phyloP scores from a whole-genome alignment of 106 monocot species.

The Dendrobium officinale region DNA sequence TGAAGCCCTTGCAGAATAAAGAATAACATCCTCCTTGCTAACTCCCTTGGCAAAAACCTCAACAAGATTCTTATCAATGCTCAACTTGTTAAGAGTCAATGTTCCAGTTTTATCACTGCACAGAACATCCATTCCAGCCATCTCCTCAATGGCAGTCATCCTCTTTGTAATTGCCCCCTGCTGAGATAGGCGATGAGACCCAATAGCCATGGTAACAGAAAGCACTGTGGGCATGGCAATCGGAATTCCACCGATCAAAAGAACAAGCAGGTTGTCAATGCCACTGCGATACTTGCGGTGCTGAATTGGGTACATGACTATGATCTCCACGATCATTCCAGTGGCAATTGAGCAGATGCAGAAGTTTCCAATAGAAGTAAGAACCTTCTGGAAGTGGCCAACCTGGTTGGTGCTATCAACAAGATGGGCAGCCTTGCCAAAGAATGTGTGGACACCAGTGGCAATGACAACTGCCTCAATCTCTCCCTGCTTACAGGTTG shows the following conservation, averaged over 20 bases:
- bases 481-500: constrained; percentile 96
- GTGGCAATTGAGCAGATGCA: constrained; percentile 93
- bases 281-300: constrained; percentile 69
- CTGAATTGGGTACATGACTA: constrained; percentile 97
- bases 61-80: constrained; percentile 76
- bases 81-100: constrained; percentile 88
- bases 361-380: constrained; percentile 97
- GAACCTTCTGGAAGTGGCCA: constrained; percentile 93
- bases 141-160: constrained; percentile 99
- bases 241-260: constrained; percentile 94
- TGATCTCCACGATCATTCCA: constrained; percentile 81
- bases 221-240: constrained; percentile 98
- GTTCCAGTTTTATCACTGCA: constrained; percentile 99
- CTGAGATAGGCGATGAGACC: constrained; percentile 90
- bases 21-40: constrained; percentile 74
- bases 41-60: constrained; percentile 86
- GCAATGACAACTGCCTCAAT: constrained; percentile 97
- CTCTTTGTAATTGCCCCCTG: constrained; percentile 98
- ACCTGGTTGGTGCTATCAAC: constrained; percentile 97
- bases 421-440: constrained; percentile 96
- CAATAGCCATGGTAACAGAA: constrained; percentile 98
- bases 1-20: constrained; percentile 85
- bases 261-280: constrained; percentile 91
- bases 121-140: constrained; percentile 99
- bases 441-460: constrained; percentile 98